These are phyloP conservation scores for Fusarium setosum DNA, from an alignment of 2,329 filamentous ascomycete genomes.

Conservation along the genomic window DNA sequence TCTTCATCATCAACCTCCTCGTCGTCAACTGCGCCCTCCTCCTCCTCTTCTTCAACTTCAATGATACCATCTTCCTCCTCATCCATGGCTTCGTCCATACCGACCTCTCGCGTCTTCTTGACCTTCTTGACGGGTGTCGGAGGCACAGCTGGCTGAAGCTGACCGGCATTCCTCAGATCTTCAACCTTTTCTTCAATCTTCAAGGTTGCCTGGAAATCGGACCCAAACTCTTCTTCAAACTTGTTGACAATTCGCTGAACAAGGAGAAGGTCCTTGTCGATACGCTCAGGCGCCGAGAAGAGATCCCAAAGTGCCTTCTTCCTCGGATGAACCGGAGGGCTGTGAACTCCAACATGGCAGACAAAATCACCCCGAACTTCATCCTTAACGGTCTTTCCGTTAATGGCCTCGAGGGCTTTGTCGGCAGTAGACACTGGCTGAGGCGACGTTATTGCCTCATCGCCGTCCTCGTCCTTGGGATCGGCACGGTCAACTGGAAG, in stretches of 20 bases:
- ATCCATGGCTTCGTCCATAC: slow-evolving; percentile 71
- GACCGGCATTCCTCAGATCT: slow-evolving; percentile 79
- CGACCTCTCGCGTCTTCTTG: slow-evolving; percentile 70
- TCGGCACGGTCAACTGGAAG: slow-evolving; percentile 78
- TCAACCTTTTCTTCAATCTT: slow-evolving; percentile 91
- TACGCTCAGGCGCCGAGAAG: slow-evolving; percentile 92
- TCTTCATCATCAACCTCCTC: slow-evolving; percentile 94
- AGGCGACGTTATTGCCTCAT: slow-evolving; percentile 66
- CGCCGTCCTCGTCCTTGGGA: slow-evolving; percentile 75
- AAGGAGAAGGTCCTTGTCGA: slow-evolving; percentile 88
- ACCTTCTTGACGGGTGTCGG: slow-evolving; percentile 66
- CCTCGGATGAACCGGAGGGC: slow-evolving; percentile 83
- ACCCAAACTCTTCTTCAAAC: slow-evolving; percentile 85
- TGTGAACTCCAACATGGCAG: slow-evolving; percentile 96
- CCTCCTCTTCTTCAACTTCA: slow-evolving; percentile 84
- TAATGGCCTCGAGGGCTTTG: slow-evolving; percentile 91
- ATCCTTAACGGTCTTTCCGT: slow-evolving; percentile 97
- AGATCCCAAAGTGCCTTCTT: slow-evolving; percentile 98
- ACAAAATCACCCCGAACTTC: slow-evolving; percentile 95
- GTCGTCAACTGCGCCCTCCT: slow-evolving; percentile 81
- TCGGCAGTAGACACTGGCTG: slow-evolving; percentile 74
- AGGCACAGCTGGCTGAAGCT: slow-evolving; percentile 74
- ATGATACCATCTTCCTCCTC: slow-evolving; percentile 74
- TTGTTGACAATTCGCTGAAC: slow-evolving; percentile 85
- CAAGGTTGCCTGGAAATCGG: slow-evolving; percentile 78